A percentile compares a stretch with the other conserved stretches of the same genome.
phyloP scores from a whole-genome alignment of 75 land plant genomes.

The Sequoia sempervirens region DNA sequence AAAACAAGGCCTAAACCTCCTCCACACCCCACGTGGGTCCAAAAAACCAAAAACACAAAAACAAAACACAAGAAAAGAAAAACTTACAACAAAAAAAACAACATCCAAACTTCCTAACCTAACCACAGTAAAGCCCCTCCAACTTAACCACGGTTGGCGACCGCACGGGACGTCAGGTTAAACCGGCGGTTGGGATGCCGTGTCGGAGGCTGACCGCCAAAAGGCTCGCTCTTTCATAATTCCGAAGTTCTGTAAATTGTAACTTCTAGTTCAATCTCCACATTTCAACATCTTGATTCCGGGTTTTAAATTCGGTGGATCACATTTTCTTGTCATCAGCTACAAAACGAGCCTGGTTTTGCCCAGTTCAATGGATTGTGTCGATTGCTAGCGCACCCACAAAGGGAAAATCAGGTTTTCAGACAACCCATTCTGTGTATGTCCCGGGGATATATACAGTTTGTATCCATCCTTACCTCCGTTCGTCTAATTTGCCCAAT shows the following conservation, averaged over 20 bases:
- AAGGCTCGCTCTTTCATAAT: constrained; percentile 2
- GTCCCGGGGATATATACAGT: not conserved
- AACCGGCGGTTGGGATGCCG: constrained; percentile 19
- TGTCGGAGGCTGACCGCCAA: constrained; percentile 17
- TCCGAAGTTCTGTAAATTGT: not conserved
- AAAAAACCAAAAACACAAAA: constrained; percentile 1
- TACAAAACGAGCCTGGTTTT: not conserved
- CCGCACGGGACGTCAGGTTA: constrained; percentile 14
- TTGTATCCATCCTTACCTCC: not conserved
- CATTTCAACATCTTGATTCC: not conserved
- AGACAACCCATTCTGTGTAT: not conserved
- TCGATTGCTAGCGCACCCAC: constrained; percentile 1
- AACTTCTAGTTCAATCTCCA: not conserved
- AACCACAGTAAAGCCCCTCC: not conserved
- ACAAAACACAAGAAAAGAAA: not conserved
- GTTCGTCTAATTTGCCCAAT: not conserved
- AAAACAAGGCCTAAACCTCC: not conserved
- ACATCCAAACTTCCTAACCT: not conserved
- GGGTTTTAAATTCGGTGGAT: not conserved
- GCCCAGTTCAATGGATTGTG: not conserved
- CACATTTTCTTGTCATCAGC: not conserved
- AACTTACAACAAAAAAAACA: not conserved
- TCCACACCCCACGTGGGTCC: constrained; percentile 5
- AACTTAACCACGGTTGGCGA: not conserved
- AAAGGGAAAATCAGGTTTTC: not conserved